Evolutionary conservation across 306 rosid species (phyloP), one percentile per base, ranked within the genome.

Genomic region (Parietaria judaica): DNA sequence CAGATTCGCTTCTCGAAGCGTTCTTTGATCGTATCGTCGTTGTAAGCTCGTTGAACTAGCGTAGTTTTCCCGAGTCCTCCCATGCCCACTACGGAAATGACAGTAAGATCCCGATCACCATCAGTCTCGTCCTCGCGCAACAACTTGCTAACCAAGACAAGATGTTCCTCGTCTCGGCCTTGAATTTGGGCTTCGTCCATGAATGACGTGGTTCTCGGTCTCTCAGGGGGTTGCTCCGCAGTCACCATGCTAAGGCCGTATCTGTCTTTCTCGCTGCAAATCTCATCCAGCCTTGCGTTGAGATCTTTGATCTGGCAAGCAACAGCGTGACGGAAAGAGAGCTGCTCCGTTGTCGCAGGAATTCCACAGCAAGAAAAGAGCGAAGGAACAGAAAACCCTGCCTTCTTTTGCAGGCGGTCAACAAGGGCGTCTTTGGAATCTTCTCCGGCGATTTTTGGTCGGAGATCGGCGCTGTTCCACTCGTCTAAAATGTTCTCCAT

Each of bases 1-100:
- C 64, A 57, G 10, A 67, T 14, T 57, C 46, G 16, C 49, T 14
- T 14, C 1, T 56, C 12, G 37, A 58, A 67, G 17, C 39, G 31
- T 11, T 4, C 8, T 5, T 36, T 8, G 11, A 67, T 58, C 3
- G 0, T 14, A 1, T 67, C 34, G 39, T 67, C 65, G 8, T 51
- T 51, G n/a, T 14, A 58, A 0, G 11, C 59, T 7, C 58, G 11
- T 41, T 37, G 58, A 11, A 65, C 35, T 11, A 38, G 51, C 49
- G 52, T 43, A 36, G 64, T 59, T 35, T 63, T 63, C 14, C 66
- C 71, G 46, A 67, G 47, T 14, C 71, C 64, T 7, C 52, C 52
- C 1, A 50, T 36, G 6, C 65, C 52, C 11, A 67, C 61, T 36
- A 59, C 17, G 15, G 35, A 13, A 17, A 58, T 0, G 31, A 11